Evolutionary conservation across 2,329 filamentous ascomycete genomes (phyloP), one percentile per base, ranked within the genome.

Genomic region (Ambrosiella xylebori): DNA sequence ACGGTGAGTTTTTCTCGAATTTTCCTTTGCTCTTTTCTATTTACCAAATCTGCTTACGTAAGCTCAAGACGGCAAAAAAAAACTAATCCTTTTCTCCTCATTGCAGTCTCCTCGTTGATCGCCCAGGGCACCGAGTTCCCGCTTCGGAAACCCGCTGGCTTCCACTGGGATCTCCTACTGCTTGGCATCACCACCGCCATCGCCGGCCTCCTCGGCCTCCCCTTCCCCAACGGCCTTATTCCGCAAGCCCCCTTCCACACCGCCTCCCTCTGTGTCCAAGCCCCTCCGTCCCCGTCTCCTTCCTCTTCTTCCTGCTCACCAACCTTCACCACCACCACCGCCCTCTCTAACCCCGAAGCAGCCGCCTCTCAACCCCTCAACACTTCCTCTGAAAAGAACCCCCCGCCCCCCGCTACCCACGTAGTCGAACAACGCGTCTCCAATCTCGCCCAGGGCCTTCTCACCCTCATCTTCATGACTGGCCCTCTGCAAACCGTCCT

Each of bases 201-300:
- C 1, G 83, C 85, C 2, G 86, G 86, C 9, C 74, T 91, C 35
- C 74, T 91, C 12, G 86, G 87, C 13, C 76, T 91, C 9, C 87
- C 86, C 1, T 88, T 88, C 63, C 87, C 87, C 56, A 91, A 91
- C 67, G 86, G 86, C 38, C 79, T 91, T 36, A 90, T 91, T 63
- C 86, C 86, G 0, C 86, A 91, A 70, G 86, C 86, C 0, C 86
- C 86, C 1, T 90, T 90, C 68, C 86, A 91, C 68, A 91, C 86
- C 8, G 77, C 82, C 47, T 83, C 86, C 0, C 80, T 91, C 44
- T 90, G 86, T 67, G 85, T 53, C 4, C 83, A 4, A 41, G 54
- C 11, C 19, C 55, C 7, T 27, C 53, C 7, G 19, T 40, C 45
- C 7, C 17, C 37, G 8, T 52, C 45, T 3, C 17, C 44, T 8